Percentiles rank a stretch among this genome's conserved stretches.
phyloP scores from a whole-genome alignment of 768 basidiomycete species.

The Mycena alexandri region DNA sequence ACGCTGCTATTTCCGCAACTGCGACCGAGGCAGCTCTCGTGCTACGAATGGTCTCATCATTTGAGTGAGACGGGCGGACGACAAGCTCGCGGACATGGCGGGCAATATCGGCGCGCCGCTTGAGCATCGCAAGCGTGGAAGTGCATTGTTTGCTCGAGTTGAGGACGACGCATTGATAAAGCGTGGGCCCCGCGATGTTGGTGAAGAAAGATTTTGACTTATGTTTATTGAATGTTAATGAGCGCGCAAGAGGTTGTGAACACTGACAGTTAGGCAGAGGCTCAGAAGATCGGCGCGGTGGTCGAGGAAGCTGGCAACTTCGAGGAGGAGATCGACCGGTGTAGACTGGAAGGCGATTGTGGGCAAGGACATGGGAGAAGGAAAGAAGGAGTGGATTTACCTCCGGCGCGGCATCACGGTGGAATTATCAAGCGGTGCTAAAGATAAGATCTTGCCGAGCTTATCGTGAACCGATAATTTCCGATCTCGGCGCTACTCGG shows the following conservation, averaged over 20 bases:
- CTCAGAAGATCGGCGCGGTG: constrained; percentile 67
- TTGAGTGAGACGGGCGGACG: constrained; percentile 55
- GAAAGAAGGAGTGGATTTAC: neutral
- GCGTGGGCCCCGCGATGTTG: constrained; percentile 61
- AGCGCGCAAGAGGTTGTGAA: neutral
- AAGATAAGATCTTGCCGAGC: too few species aligned
- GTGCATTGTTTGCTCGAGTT: constrained; percentile 69
- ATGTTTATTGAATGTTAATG: neutral
- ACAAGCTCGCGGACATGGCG: constrained; percentile 75
- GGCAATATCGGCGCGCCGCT: constrained; percentile 64
- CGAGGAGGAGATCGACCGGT: constrained; percentile 76
- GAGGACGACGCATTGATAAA: constrained; percentile 72
- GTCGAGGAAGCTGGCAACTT: constrained; percentile 69
- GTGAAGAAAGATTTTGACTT: constrained; percentile 70
- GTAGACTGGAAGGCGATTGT: constrained; percentile 17
- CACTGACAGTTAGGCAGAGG: constrained; percentile 70
- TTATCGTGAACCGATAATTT: too few species aligned
- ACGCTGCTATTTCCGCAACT: constrained; percentile 62
- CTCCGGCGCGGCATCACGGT: too few species aligned
- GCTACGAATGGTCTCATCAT: constrained; percentile 42
- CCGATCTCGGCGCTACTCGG: too few species aligned
- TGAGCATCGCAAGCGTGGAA: constrained; percentile 76
- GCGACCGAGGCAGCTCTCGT: constrained; percentile 63
- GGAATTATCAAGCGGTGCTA: too few species aligned
- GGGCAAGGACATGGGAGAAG: constrained; percentile 25